Conservation (phyloP, 2,329 filamentous ascomycete species). For the Basipetospora chlamydospora region DNA sequence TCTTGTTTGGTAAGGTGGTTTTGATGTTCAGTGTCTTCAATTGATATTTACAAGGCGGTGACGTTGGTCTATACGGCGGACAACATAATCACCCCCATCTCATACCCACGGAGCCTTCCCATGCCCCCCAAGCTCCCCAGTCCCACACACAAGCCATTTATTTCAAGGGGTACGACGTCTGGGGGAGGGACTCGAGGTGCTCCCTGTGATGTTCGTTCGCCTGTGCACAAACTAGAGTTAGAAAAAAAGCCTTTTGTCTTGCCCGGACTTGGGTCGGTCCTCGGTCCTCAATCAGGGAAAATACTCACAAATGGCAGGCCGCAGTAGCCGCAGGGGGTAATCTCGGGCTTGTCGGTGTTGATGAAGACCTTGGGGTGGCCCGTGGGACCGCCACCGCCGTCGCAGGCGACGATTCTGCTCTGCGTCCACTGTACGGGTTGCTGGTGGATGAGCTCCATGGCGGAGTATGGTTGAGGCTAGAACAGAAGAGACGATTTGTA, state of each 20-base stretch:
- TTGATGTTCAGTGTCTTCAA: too few relatives aligned
- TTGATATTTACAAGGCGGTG: too few relatives aligned
- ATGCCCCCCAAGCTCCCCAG: conserved; percentile 5
- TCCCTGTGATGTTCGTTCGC: conserved; percentile 80
- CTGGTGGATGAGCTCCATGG: conserved; percentile 92
- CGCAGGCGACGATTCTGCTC: conserved; percentile 67
- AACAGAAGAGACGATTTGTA: not conserved
- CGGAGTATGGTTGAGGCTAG: conserved; percentile 76
- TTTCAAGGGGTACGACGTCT: conserved; percentile 67
- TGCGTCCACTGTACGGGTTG: conserved; percentile 89
- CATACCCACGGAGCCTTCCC: too few relatives aligned
- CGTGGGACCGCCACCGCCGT: conserved; percentile 78
- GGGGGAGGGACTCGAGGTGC: conserved; percentile 67
- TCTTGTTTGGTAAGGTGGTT: too few relatives aligned
- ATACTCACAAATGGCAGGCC: conserved; percentile 78
- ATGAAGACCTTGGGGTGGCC: conserved; percentile 94
- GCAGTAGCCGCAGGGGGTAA: conserved; percentile 82
- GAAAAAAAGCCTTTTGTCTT: too few relatives aligned
- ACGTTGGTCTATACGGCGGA: too few relatives aligned
- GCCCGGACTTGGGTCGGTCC: too few relatives aligned
- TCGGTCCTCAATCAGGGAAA: conserved; percentile 6
- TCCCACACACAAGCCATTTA: conserved; percentile 14
- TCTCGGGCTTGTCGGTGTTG: conserved; percentile 95
- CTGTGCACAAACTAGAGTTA: conserved; percentile 34
- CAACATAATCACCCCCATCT: too few relatives aligned